A percentile compares a stretch with the other conserved stretches of the same genome.
Conservation (phyloP, 441 rosid genomes). For the Jatropha podagrica region DNA sequence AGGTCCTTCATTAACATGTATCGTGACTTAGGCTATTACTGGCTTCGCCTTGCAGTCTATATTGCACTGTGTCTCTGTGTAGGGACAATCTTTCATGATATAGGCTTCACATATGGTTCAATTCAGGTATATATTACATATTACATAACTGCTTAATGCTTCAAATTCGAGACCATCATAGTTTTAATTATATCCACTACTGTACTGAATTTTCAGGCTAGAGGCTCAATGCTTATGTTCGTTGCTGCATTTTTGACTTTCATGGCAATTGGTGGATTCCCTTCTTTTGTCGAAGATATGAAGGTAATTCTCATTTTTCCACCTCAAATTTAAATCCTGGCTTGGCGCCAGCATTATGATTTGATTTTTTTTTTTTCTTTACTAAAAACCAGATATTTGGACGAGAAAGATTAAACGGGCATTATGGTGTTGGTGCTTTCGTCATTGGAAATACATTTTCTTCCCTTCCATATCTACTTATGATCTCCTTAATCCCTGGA, state of each 20-base stretch:
- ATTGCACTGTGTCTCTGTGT: conserved; percentile 43
- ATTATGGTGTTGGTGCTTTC: conserved; percentile 42
- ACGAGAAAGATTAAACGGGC: conserved; percentile 49
- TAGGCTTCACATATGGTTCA: conserved; percentile 39
- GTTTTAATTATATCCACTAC: not conserved
- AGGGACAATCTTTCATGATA: conserved; percentile 40
- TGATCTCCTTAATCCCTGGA: conserved; percentile 42
- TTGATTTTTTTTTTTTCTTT: not conserved
- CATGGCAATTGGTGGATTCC: conserved; percentile 58
- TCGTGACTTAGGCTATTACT: conserved; percentile 50
- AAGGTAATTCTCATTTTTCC: conserved; percentile 25
- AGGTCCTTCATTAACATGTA: conserved; percentile 53
- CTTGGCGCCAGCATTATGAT: not conserved
- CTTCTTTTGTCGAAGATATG: conserved; percentile 53
- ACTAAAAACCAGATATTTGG: conserved; percentile 28
- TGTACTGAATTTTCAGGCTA: conserved; percentile 30
- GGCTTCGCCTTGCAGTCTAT: conserved; percentile 48
- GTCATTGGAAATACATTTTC: conserved; percentile 45
- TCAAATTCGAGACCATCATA: not conserved
- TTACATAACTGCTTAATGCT: no score
- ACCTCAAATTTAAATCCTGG: no score
- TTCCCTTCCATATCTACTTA: conserved; percentile 37
- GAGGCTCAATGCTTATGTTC: conserved; percentile 49
- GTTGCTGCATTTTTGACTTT: conserved; percentile 45
- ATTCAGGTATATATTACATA: conserved; percentile 36